Evolutionary conservation across 2,329 filamentous ascomycete species (phyloP), one percentile per base, ranked within the genome.

Genomic region (Stenocarpella maydis): DNA sequence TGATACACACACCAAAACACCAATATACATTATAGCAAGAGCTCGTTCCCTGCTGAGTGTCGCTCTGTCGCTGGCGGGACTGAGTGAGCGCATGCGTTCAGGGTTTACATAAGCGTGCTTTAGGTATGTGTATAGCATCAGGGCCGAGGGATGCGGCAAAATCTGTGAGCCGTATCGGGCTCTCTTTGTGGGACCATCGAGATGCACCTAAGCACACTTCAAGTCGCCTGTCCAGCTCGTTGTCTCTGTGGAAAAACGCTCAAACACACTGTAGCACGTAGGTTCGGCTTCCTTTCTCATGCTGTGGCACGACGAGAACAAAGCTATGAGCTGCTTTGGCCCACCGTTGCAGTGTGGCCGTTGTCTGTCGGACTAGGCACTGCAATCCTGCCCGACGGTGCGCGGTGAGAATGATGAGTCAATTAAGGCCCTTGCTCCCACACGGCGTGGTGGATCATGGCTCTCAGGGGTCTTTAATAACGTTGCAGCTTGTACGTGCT

Each of bases 391-490:
- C 12, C 24, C 15, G 21, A 47, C 43, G 58, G 58, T 49, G 58
- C 37, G 43, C 58, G 58, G 43, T 63, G 58, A 63, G 58, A 2
- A 49, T n/a, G 39, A 49, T 49, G 58, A 49, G 58, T 41, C 43
- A 63, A 49, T 63, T 37, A 63, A 49, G 58, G 43, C 41, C 43
- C 41, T 43, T 37, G 37, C 58, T 49, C 58, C 58, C 58, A 47
- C 58, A 63, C 37, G 43, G 58, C 21, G 58, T 28, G 28, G 58
- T 63, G 58, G 58, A 49, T 49, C 58, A 37, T 49, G 41, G n/a
- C 15, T 37, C 58, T 63, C 58, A 63, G 58, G 58, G 58, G 58
- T 63, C 43, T 37, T 43, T 14, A 63, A 61, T 63, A 49, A 63
- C 28, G 28, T n/a, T 31, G 15, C 43, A 61, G 55, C 55, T 31